Base-by-base conservation (phyloP, 176 grass and related monocot genomes). In the Carex parvula region DNA sequence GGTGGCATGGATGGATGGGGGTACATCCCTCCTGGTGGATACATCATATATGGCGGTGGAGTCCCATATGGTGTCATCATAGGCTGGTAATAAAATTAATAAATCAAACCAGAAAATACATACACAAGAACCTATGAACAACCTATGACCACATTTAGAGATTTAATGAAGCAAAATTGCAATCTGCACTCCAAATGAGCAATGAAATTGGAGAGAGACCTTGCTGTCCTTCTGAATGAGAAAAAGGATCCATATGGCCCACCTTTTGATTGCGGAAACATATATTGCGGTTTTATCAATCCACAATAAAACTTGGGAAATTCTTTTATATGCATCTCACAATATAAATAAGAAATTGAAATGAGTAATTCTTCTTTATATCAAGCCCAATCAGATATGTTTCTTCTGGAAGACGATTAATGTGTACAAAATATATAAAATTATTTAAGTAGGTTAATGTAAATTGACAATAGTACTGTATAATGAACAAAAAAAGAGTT, bases 21-120 rank as follows among this genome's bases (percentile, higher is more conserved):
- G 70, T 90, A 90, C 62, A 90, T 80, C 71, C 85, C 85, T 87
- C 88, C 81, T 24, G 88, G 88, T 44, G 88, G 88, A 81, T 90
- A 90, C 88, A 84, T 84, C 64, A 90, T 68, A 87, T 90, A 90
- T 57, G 85, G 84, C 69, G 84, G 79, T 12, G 80, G 79, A 13
- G 84, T 87, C 48, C 85, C 88, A 90, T 87, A 90, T 65, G 88
- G 88, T 41, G 85, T 56, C 81, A 90, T 90, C 44, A 87, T 79
- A 35, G 66, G 88, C 88, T 87, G 85, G 35, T 64, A 81, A 81
- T 24, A 90, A 16, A 68, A 67, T 68, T 18, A 70, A 35, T 60
- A 75, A 84, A 89, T 83, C 84, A 48, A 57, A 66, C 14, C 29
- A 39, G 30, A 68, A 79, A 86, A 11, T 17, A 64, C 22, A 65